These are phyloP conservation scores for Neurospora sp. DNA, from an alignment of 495 filamentous ascomycete species.

Conservation along the genomic window DNA sequence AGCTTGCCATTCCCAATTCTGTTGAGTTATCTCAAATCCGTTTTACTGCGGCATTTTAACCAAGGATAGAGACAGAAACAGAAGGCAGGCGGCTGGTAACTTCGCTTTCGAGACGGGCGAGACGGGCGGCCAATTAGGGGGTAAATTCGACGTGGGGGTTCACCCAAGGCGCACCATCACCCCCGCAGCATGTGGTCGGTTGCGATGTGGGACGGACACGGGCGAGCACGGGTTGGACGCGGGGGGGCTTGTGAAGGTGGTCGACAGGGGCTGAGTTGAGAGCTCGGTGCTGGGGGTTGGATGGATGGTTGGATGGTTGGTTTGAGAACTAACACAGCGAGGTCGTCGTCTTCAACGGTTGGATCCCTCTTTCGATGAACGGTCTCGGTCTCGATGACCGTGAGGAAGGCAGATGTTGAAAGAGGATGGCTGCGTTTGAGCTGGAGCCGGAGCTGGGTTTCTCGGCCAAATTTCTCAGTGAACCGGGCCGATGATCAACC, in stretches of 20 bases:
- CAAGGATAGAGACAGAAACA: not conserved
- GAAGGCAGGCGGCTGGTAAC: not conserved
- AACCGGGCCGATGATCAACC: not conserved
- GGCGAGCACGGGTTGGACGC: not conserved
- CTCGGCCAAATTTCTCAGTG: not conserved
- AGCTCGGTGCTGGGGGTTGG: not conserved
- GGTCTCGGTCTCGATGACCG: not conserved
- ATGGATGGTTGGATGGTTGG: not conserved
- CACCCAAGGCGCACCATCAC: not conserved
- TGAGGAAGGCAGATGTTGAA: not conserved
- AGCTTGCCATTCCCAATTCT: not conserved
- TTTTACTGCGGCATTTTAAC: not conserved
- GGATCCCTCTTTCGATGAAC: not conserved
- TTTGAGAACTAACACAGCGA: not conserved
- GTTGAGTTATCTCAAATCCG: not conserved
- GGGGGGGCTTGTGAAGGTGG: not conserved
- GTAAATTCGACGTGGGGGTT: not conserved
- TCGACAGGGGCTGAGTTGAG: not conserved
- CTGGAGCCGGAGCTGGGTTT: not conserved
- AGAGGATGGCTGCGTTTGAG: not conserved
- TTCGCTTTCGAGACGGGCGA: not conserved
- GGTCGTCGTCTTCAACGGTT: not conserved
- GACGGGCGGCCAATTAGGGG: not conserved
- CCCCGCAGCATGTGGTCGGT: not conserved
- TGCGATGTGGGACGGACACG: not conserved